A percentile compares a stretch with the other conserved stretches of the same genome.
These are phyloP conservation scores for Knufia fluminis DNA, from an alignment of 2,329 filamentous ascomycete genomes.

Conservation along the genomic window DNA sequence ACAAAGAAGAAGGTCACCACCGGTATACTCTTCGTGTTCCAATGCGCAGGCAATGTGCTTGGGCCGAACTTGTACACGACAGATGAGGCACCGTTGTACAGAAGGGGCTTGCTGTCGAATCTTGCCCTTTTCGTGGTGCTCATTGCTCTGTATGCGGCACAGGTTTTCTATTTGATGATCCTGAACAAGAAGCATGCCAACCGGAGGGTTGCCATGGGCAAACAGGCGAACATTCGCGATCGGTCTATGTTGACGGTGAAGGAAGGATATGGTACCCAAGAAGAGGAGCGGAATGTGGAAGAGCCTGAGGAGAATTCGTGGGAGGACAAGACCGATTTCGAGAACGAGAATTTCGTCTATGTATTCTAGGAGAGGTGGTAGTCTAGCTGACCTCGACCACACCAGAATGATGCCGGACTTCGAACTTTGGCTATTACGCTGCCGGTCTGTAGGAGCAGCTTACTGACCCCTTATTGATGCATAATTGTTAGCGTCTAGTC, in stretches of 20 bases:
- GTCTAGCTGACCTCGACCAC: too few species aligned
- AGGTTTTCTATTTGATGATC: constrained; percentile 26
- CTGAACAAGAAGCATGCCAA: constrained; percentile 40
- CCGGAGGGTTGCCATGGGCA: constrained; percentile 49
- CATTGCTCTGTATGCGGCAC: constrained; percentile 39
- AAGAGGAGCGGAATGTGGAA: constrained; percentile 23
- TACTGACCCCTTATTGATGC: too few species aligned
- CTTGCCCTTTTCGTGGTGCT: constrained; percentile 53
- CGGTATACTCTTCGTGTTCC: constrained; percentile 55
- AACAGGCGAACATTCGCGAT: constrained; percentile 50
- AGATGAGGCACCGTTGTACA: constrained; percentile 50
- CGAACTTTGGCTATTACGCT: too few species aligned
- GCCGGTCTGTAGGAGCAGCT: too few species aligned
- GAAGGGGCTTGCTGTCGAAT: constrained; percentile 50
- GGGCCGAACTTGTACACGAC: constrained; percentile 57
- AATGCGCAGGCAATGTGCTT: constrained; percentile 54
- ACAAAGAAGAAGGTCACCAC: constrained; percentile 61
- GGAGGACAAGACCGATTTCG: constrained; percentile 25
- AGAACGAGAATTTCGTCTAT: constrained; percentile 28
- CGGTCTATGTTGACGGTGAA: constrained; percentile 42
- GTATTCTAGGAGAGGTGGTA: constrained; percentile 20
- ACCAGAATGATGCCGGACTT: too few species aligned
- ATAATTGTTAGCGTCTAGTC: too few species aligned
- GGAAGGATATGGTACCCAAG: constrained; percentile 21
- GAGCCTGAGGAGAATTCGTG: constrained; percentile 23